These are phyloP conservation scores for Narthecium ossifragum DNA, from an alignment of 106 monocot species.

Conservation along the genomic window DNA sequence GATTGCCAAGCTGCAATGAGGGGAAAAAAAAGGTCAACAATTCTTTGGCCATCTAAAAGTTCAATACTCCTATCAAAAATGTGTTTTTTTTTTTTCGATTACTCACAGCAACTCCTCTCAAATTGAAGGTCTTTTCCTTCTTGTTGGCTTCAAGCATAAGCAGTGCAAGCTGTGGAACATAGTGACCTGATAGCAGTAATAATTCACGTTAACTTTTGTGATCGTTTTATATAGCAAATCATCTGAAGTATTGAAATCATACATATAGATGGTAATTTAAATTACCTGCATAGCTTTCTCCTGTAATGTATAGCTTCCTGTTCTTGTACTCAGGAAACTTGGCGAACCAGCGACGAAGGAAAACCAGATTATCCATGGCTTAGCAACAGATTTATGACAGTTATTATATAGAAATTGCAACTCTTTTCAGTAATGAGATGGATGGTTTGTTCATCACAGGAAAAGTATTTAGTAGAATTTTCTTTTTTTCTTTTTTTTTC, in stretches of 20 bases:
- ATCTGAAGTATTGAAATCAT: neutral
- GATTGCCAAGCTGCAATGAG: conserved; percentile 25
- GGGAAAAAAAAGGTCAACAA: neutral
- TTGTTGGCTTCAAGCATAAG: neutral
- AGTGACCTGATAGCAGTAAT: conserved; percentile 50
- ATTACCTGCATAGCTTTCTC: conserved; percentile 92
- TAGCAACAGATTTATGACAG: conserved; percentile 16
- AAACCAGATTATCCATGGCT: conserved; percentile 89
- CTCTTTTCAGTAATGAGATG: neutral
- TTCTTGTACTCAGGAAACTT: conserved; percentile 79
- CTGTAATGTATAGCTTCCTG: conserved; percentile 75
- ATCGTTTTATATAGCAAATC: neutral
- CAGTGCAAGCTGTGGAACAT: conserved; percentile 6
- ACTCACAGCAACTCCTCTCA: neutral
- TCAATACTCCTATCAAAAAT: neutral
- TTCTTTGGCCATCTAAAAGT: neutral
- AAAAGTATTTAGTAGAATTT: no score
- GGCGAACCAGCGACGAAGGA: conserved; percentile 59
- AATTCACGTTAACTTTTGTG: neutral
- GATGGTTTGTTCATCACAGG: no score
- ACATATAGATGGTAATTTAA: neutral
- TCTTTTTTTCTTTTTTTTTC: neutral
- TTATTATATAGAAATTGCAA: neutral
- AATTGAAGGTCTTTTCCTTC: neutral
- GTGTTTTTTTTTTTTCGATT: no score